phyloP scores from a whole-genome alignment of 2,329 filamentous ascomycete species.

The Tolypocladium amazonense region DNA sequence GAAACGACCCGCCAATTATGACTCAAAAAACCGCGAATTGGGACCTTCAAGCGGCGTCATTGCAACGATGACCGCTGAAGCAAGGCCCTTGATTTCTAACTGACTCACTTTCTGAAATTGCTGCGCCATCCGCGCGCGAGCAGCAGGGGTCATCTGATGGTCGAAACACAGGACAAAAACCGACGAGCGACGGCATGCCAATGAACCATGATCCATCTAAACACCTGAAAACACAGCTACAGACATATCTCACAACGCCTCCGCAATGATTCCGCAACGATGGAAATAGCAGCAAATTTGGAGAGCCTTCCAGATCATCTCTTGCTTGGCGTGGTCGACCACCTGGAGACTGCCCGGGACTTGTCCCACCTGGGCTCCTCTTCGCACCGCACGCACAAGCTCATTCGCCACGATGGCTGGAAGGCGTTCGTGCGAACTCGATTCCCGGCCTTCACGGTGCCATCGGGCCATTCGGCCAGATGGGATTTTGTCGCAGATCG shows the following conservation, averaged over 20 bases:
- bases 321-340: constrained; percentile 34
- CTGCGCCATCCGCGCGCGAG: background rate
- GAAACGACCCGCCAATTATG: background rate
- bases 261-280: background rate
- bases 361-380: constrained; percentile 29
- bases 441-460: constrained; percentile 30
- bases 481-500: constrained; percentile 32
- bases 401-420: constrained; percentile 36
- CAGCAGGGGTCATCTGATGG: background rate
- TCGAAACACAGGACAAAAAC: background rate
- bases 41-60: background rate
- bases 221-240: background rate
- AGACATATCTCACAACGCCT: background rate
- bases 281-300: constrained; percentile 21
- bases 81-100: background rate
- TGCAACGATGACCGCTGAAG: background rate
- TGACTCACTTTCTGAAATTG: background rate
- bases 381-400: constrained; percentile 25
- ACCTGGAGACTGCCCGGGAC: constrained; percentile 38
- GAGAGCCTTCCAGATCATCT: constrained; percentile 38
- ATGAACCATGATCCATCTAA: background rate
- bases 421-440: constrained; percentile 33
- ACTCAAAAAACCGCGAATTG: background rate
- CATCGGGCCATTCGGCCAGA: constrained; percentile 10
- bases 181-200: background rate